Evolutionary conservation across 495 filamentous ascomycete species (phyloP), one percentile per base, ranked within the genome.

Genomic region (Neurospora africana): DNA sequence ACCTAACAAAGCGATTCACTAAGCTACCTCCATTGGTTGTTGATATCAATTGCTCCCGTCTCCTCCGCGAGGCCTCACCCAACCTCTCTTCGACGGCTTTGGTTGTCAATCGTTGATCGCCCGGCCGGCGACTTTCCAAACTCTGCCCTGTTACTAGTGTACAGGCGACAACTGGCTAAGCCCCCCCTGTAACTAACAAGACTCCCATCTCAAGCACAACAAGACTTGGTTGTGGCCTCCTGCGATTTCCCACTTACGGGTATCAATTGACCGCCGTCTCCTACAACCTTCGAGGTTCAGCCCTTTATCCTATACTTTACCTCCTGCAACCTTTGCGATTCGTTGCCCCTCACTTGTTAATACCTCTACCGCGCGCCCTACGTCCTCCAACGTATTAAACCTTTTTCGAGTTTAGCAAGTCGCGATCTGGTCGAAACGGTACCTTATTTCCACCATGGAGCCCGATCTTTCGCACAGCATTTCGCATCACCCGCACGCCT

Each of bases 401-500:
- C 53, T 19, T 33, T 17, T 36, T 21, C 13, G 43, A 37, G 21
- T 61, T 43, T 21, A 61, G 23, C 23, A 61, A 30, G 53, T 13
- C 13, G 53, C 53, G 53, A 61, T 61, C 23, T 6, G 53, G 53
- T 33, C 23, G 53, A 61, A 30, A 7, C 53, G 53, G 27, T 2
- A 21, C 69, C 69, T 44, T 15, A 33, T 30, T 19, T 13, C 9
- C 3, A 38, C 70, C 68, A 81, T 80, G 78, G 78, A 75, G 53
- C 80, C 78, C 4, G 82, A 84, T 71, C 75, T 83, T 11, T 79
- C 78, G 23, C 76, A 79, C 72, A 83, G 75, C 74, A 84, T 84
- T 15, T 80, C 82, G 33, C 74, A 82, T 75, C 81, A 83, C 65
- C 82, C 82, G 38, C 82, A 83, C 65, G 83, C 85, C 21, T 86